Percentiles rank a stretch among this genome's conserved stretches.
Evolutionary conservation across 768 basidiomycete genomes (phyloP).

Genomic region (Russula brevipes): DNA sequence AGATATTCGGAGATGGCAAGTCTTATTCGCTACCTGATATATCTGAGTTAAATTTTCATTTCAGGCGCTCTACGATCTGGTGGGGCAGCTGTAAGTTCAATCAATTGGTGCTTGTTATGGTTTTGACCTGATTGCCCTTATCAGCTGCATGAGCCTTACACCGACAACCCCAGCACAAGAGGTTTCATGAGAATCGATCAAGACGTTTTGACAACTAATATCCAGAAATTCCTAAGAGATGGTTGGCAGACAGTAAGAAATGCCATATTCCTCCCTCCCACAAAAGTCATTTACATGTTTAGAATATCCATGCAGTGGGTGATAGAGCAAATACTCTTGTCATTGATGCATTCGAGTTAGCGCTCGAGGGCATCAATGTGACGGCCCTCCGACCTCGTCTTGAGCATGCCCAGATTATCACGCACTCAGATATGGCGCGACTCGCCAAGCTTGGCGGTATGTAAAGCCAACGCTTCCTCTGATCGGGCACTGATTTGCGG

Average conservation of each 20-base stretch:
- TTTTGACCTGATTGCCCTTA: conserved; percentile 10
- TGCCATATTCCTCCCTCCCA: no score
- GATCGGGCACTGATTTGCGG: background rate
- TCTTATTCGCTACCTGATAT: background rate
- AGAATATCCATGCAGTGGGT: conserved; percentile 87
- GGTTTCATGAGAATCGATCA: conserved; percentile 74
- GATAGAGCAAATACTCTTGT: conserved; percentile 85
- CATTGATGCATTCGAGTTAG: conserved; percentile 74
- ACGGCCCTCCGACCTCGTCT: conserved; percentile 68
- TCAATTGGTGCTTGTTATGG: background rate
- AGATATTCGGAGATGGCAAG: conserved; percentile 71
- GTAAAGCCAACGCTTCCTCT: conserved; percentile 22
- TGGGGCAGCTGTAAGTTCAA: conserved; percentile 67
- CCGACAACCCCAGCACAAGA: conserved; percentile 66
- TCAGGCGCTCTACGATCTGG: conserved; percentile 82
- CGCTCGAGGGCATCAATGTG: conserved; percentile 55
- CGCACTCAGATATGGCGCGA: conserved; percentile 65
- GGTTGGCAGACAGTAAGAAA: conserved; percentile 84
- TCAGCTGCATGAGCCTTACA: conserved; percentile 76
- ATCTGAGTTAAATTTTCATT: conserved; percentile 4
- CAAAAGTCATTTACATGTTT: background rate
- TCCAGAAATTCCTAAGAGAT: conserved; percentile 67
- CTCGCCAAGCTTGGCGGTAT: conserved; percentile 76
- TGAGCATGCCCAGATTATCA: conserved; percentile 90
- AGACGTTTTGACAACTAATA: conserved; percentile 54